Conservation (phyloP, 176 grass and related monocot genomes). For the Triticum monococcum region DNA sequence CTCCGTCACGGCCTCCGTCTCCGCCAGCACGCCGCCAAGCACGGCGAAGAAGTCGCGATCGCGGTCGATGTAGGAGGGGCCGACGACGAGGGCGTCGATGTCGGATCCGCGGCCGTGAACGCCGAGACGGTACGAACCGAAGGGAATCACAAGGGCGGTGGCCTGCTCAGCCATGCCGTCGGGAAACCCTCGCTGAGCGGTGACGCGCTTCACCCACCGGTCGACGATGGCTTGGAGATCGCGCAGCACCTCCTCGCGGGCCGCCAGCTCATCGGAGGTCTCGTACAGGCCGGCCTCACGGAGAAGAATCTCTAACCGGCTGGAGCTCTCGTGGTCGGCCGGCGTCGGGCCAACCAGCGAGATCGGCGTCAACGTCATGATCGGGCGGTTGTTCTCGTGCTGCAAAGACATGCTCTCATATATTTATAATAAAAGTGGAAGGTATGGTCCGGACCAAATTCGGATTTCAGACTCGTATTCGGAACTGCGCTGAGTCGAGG, state of each 20-base stretch:
- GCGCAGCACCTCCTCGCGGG: constrained; percentile 47
- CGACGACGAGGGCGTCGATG: constrained; percentile 84
- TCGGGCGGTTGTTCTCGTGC: too few relatives aligned
- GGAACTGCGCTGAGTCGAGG: too few relatives aligned
- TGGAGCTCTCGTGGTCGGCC: background rate
- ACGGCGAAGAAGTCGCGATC: constrained; percentile 68
- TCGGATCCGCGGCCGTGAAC: constrained; percentile 84
- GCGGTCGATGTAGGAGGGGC: constrained; percentile 68
- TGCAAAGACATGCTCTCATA: too few relatives aligned
- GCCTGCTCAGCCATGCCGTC: constrained; percentile 64
- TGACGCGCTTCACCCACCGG: constrained; percentile 67
- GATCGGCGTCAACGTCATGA: too few relatives aligned
- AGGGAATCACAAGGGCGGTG: constrained; percentile 70
- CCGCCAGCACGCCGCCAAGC: constrained; percentile 52
- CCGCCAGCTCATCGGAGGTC: constrained; percentile 43
- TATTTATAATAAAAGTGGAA: too few relatives aligned
- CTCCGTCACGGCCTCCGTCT: constrained; percentile 60
- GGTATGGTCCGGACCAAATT: too few relatives aligned
- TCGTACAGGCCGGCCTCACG: constrained; percentile 49
- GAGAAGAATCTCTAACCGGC: constrained; percentile 30
- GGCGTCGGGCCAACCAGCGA: constrained; percentile 13
- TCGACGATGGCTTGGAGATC: constrained; percentile 56
- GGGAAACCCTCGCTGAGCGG: constrained; percentile 53
- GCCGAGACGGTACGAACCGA: constrained; percentile 84
- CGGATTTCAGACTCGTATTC: too few relatives aligned